Evolutionary conservation across 1,284 basidiomycete species (phyloP).

Genomic region (Omphalotus olearius): DNA sequence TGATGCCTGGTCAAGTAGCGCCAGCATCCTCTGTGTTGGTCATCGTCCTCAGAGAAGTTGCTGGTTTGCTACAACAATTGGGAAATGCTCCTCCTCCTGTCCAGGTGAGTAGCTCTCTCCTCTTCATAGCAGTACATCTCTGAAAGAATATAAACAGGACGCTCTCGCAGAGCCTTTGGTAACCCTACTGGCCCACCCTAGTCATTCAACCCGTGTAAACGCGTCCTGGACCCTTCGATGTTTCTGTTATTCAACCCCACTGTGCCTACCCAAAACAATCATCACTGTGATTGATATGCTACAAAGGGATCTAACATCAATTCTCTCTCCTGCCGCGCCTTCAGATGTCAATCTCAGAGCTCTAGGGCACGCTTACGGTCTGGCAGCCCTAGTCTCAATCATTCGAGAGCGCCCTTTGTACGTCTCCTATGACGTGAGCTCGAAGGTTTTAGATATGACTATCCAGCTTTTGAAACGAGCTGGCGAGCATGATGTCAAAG

Average conservation of each 20-base stretch:
- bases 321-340: conserved; percentile 67
- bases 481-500: conserved; percentile 83
- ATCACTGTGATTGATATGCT: conserved; percentile 74
- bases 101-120: conserved; percentile 44
- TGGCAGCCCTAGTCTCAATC: conserved; percentile 83
- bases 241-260: conserved; percentile 87
- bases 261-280: conserved; percentile 78
- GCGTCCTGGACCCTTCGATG: conserved; percentile 86
- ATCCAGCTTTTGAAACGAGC: conserved; percentile 88
- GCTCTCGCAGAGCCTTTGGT: conserved; percentile 84
- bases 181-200: conserved; percentile 84
- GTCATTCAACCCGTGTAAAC: conserved; percentile 80
- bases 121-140: background rate
- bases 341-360: conserved; percentile 72
- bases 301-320: conserved; percentile 75
- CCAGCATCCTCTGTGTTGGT: conserved; percentile 72
- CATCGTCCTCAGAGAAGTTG: conserved; percentile 79
- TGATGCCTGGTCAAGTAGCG: conserved; percentile 81
- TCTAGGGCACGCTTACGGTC: conserved; percentile 85
- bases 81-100: conserved; percentile 90
- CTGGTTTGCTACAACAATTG: conserved; percentile 83
- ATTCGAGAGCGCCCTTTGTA: conserved; percentile 89
- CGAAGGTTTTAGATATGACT: conserved; percentile 89
- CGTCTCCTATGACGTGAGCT: conserved; percentile 89
- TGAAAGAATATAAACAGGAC: conserved; percentile 46